phyloP scores from a whole-genome alignment of 2,329 filamentous ascomycete species.

The Botryosphaeria dothidea region DNA sequence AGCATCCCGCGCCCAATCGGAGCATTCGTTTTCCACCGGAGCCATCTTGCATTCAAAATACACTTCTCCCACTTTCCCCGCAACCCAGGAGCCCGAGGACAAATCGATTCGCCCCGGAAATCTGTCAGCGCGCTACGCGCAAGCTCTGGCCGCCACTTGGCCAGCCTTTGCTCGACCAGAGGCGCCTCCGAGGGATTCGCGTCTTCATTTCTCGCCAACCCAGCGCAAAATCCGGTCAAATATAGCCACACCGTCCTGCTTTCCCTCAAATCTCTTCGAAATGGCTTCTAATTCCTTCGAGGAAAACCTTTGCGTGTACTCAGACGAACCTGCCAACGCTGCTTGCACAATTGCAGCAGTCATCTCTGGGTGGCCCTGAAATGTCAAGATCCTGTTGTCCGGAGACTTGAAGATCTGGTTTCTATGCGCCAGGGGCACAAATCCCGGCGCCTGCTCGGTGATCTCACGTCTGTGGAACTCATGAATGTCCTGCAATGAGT shows the following conservation, averaged over 20 bases:
- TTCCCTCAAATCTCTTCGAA: conserved; percentile 1
- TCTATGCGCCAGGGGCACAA: neutral
- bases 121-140: neutral
- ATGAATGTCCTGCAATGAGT: neutral
- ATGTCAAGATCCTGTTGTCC: neutral
- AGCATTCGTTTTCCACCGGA: neutral
- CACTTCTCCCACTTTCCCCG: neutral
- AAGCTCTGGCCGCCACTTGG: neutral
- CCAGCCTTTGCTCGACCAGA: neutral
- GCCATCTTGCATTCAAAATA: too few species aligned
- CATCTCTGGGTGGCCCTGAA: neutral
- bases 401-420: neutral
- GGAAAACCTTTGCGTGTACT: neutral
- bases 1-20: neutral
- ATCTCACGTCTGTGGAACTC: neutral
- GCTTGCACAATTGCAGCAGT: conserved; percentile 11
- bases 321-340: conserved; percentile 3
- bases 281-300: neutral
- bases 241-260: conserved; percentile 6
- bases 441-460: too few species aligned
- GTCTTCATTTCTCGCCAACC: conserved; percentile 5
- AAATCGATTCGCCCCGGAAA: too few species aligned
- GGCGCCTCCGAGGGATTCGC: neutral
- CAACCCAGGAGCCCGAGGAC: neutral
- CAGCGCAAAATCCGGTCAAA: conserved; percentile 12